Conservation (phyloP, 495 filamentous ascomycete genomes). For the Lentithecium fluviatile region DNA sequence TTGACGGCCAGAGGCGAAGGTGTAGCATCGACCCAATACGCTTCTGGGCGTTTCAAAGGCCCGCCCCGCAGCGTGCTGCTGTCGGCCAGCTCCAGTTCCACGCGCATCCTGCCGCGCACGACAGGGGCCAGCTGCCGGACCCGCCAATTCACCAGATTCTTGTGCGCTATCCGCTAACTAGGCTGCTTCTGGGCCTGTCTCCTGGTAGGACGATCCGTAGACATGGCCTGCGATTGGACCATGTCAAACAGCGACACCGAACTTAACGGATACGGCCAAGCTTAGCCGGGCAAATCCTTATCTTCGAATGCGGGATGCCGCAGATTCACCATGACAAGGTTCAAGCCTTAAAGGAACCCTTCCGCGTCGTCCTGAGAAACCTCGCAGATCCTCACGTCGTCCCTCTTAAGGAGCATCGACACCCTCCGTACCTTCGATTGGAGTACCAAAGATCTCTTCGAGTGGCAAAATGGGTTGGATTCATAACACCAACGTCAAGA, state of each 20-base stretch:
- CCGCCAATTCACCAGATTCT: background rate
- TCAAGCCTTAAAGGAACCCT: conserved; percentile 10
- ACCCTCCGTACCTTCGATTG: background rate
- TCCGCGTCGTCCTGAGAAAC: background rate
- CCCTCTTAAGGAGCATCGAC: background rate
- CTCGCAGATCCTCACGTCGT: background rate
- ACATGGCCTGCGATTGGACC: conserved; percentile 5
- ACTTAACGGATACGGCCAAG: conserved; percentile 8
- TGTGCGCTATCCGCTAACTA: background rate
- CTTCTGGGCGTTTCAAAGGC: too few species aligned
- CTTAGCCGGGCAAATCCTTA: conserved; percentile 24
- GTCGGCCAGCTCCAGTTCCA: too few species aligned
- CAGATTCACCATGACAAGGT: conserved; percentile 1
- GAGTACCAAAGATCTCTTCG: background rate
- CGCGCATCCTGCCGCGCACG: too few species aligned
- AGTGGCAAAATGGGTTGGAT: conserved; percentile 47
- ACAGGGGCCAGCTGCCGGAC: too few species aligned
- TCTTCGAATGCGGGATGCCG: conserved; percentile 22
- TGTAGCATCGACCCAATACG: too few species aligned
- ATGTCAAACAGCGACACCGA: conserved; percentile 4
- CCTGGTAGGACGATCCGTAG: background rate
- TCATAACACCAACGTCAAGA: conserved; percentile 52
- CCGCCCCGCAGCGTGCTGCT: too few species aligned
- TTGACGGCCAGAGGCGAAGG: background rate
- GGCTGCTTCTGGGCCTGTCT: background rate